phyloP scores from a whole-genome alignment of 148 eudicot genomes.

The Vaccinium vitisidaea region DNA sequence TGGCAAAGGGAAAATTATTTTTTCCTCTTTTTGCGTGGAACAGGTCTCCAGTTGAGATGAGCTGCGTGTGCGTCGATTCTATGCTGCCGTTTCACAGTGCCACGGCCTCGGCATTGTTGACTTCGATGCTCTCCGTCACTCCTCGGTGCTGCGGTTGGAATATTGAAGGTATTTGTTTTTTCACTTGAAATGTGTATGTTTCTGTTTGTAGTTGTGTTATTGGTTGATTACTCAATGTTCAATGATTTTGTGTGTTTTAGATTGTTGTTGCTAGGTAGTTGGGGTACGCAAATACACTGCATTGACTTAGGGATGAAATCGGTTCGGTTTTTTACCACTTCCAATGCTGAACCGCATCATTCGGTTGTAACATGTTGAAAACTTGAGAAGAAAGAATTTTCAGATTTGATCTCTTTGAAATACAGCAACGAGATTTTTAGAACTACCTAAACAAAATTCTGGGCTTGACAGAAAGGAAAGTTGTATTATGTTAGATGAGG shows the following conservation, averaged over 20 bases:
- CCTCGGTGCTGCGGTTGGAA: constrained; percentile 66
- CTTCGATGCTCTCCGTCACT: constrained; percentile 68
- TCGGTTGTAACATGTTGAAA: too few relatives aligned
- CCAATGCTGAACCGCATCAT: too few relatives aligned
- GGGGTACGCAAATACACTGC: neutral
- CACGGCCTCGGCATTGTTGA: constrained; percentile 86
- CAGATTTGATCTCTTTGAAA: too few relatives aligned
- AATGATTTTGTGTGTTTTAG: neutral
- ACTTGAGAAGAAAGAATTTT: too few relatives aligned
- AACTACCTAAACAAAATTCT: too few relatives aligned
- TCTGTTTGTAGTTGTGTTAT: neutral
- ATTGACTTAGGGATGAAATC: neutral
- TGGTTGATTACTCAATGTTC: neutral
- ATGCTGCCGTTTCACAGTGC: constrained; percentile 87
- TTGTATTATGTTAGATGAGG: too few relatives aligned
- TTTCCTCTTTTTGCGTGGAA: neutral
- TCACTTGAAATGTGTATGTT: neutral
- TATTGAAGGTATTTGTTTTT: constrained; percentile 52
- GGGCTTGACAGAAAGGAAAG: too few relatives aligned
- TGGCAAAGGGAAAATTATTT: neutral
- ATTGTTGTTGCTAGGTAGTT: neutral
- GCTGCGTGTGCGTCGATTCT: constrained; percentile 51
- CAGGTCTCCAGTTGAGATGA: constrained; percentile 81
- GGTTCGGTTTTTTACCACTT: too few relatives aligned
- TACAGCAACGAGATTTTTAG: too few relatives aligned